Evolutionary conservation across 495 filamentous ascomycete species (phyloP).

Genomic region (Penicillium diatomitis): DNA sequence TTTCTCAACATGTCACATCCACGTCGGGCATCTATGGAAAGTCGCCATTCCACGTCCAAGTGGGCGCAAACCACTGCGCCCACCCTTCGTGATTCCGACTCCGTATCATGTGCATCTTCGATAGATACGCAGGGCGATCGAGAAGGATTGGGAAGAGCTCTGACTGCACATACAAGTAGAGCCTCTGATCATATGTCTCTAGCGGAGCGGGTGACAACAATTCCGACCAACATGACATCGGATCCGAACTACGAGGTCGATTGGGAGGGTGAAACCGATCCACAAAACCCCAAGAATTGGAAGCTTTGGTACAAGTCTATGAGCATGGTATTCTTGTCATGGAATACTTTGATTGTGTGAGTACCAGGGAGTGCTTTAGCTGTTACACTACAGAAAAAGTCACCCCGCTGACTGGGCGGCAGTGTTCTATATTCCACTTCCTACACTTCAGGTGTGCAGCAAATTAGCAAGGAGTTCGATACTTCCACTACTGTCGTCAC

Average conservation of each 20-base stretch:
- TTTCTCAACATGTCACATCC: too few species aligned
- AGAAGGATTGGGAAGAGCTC: slow-evolving; percentile 18
- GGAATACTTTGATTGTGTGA: slow-evolving; percentile 59
- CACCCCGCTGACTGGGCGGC: neutral
- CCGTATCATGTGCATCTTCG: slow-evolving; percentile 21
- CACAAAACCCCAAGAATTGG: slow-evolving; percentile 72
- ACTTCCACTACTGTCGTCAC: slow-evolving; percentile 52
- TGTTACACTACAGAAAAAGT: neutral
- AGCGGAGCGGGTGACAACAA: slow-evolving; percentile 37
- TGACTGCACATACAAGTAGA: slow-evolving; percentile 16
- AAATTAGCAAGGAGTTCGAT: slow-evolving; percentile 58
- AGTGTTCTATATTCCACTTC: slow-evolving; percentile 78
- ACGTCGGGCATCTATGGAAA: too few species aligned
- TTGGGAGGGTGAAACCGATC: slow-evolving; percentile 55
- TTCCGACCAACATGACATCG: slow-evolving; percentile 49
- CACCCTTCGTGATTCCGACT: slow-evolving; percentile 16
- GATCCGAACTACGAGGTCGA: slow-evolving; percentile 67
- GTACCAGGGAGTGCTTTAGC: slow-evolving; percentile 4
- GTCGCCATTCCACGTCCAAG: slow-evolving; percentile 5
- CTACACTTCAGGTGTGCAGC: slow-evolving; percentile 61
- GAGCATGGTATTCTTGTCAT: slow-evolving; percentile 56
- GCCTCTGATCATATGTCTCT: slow-evolving; percentile 20
- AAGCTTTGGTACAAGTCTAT: slow-evolving; percentile 54
- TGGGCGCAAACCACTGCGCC: slow-evolving; percentile 14
- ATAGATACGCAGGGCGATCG: slow-evolving; percentile 22